Conservation (phyloP, 1,284 basidiomycete genomes). For the Fomes fomentarius region DNA sequence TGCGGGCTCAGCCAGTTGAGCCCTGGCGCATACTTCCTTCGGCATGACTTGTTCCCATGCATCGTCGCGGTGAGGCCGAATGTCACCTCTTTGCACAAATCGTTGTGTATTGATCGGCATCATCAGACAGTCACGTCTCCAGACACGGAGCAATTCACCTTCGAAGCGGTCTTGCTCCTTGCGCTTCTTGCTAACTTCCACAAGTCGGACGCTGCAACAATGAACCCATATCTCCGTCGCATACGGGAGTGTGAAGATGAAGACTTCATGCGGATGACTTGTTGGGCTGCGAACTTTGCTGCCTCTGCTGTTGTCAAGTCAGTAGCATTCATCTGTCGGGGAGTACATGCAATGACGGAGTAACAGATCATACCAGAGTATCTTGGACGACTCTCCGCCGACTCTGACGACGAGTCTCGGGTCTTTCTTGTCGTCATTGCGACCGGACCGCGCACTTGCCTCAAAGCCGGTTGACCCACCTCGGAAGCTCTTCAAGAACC, state of each 20-base stretch:
- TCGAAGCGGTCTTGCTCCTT: constrained; percentile 60
- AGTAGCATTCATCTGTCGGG: constrained; percentile 10
- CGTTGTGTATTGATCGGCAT: too few species aligned
- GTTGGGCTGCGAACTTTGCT: constrained; percentile 57
- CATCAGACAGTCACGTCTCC: constrained; percentile 59
- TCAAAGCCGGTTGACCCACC: constrained; percentile 47
- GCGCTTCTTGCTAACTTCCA: constrained; percentile 67
- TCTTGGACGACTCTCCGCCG: constrained; percentile 53
- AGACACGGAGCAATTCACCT: constrained; percentile 55
- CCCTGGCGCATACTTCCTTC: constrained; percentile 68
- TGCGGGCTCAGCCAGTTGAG: constrained; percentile 64
- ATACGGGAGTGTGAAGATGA: constrained; percentile 51
- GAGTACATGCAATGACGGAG: background rate
- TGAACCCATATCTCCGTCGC: constrained; percentile 63
- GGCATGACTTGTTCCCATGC: constrained; percentile 58
- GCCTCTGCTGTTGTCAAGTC: constrained; percentile 55
- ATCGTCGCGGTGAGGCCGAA: constrained; percentile 46
- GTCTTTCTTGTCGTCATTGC: constrained; percentile 50
- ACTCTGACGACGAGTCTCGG: constrained; percentile 52
- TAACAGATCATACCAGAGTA: constrained; percentile 56
- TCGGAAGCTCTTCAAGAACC: constrained; percentile 57
- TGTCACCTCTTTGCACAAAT: too few species aligned
- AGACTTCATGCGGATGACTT: constrained; percentile 56
- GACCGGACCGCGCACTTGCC: constrained; percentile 57
- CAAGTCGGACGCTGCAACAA: constrained; percentile 64